These are phyloP conservation scores for Xylaria sp. DNA, from an alignment of 2,329 filamentous ascomycete genomes.

Conservation along the genomic window DNA sequence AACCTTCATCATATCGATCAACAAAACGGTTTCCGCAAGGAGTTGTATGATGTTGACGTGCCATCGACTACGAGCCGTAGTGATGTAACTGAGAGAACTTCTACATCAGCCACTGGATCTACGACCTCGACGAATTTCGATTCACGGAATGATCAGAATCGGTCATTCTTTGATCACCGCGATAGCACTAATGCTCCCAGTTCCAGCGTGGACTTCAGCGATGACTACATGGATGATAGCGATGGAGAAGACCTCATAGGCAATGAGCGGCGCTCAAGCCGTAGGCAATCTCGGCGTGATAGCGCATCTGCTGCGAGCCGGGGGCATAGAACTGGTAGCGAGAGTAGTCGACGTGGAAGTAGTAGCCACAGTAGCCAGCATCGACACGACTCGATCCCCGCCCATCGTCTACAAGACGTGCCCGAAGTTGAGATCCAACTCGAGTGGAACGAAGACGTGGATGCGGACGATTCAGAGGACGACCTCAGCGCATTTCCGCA, in stretches of 20 bases:
- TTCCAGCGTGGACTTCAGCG: constrained; percentile 50
- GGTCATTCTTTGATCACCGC: constrained; percentile 50
- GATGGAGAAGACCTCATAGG: constrained; percentile 40
- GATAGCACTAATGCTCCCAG: constrained; percentile 43
- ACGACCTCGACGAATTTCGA: constrained; percentile 32
- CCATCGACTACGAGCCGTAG: constrained; percentile 29
- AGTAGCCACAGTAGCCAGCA: constrained; percentile 24
- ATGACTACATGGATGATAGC: constrained; percentile 40
- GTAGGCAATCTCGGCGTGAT: constrained; percentile 36
- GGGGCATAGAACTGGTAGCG: constrained; percentile 15
- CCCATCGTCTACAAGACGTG: constrained; percentile 38
- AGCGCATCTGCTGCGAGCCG: constrained; percentile 19
- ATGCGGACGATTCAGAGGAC: constrained; percentile 29
- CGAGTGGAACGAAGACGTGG: constrained; percentile 26
- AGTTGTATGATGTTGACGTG: constrained; percentile 15
- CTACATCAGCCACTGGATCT: constrained; percentile 31
- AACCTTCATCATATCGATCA: constrained; percentile 14
- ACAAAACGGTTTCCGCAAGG: constrained; percentile 9
- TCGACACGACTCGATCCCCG: constrained; percentile 39
- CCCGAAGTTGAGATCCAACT: constrained; percentile 32
- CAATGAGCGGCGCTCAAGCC: constrained; percentile 40
- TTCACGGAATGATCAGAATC: constrained; percentile 47
- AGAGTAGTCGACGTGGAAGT: constrained; percentile 24
- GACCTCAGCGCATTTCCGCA: constrained; percentile 25
- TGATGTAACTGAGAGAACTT: constrained; percentile 29